Conservation (phyloP, 345 rosid genomes). For the Syzygium jambos region DNA sequence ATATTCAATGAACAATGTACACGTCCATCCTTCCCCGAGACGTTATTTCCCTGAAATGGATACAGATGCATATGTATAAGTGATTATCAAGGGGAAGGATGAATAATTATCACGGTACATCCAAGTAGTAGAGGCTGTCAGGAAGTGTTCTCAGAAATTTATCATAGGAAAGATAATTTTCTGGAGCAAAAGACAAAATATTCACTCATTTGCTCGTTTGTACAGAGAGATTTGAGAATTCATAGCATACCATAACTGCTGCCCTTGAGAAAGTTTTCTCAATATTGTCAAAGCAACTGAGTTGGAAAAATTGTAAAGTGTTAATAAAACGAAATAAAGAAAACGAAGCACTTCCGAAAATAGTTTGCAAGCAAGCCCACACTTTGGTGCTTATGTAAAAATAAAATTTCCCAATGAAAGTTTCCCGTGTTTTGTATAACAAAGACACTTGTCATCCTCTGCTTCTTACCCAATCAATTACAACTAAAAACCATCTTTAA, state of each 20-base stretch:
- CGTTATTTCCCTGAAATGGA: slow-evolving; percentile 52
- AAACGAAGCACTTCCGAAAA: neutral
- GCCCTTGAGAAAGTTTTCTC: neutral
- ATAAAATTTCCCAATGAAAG: neutral
- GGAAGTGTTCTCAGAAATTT: neutral
- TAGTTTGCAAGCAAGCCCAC: neutral
- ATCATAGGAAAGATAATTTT: neutral
- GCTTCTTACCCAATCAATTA: neutral
- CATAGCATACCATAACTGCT: neutral
- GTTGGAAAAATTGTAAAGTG: neutral
- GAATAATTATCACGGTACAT: neutral
- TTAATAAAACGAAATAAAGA: neutral
- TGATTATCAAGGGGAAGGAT: neutral
- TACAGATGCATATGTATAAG: neutral
- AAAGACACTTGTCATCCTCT: neutral
- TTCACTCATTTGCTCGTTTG: neutral
- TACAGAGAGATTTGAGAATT: neutral
- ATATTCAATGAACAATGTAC: slow-evolving; percentile 96
- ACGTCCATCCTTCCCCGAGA: slow-evolving; percentile 76
- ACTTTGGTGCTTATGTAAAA: neutral
- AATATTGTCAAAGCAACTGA: neutral
- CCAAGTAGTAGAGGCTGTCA: neutral
- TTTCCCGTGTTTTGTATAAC: neutral
- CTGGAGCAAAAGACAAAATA: neutral
- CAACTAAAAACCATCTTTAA: neutral